Evolutionary conservation across 2,329 filamentous ascomycete species (phyloP), one percentile per base, ranked within the genome.

Genomic region (Rachicladosporium sp.): DNA sequence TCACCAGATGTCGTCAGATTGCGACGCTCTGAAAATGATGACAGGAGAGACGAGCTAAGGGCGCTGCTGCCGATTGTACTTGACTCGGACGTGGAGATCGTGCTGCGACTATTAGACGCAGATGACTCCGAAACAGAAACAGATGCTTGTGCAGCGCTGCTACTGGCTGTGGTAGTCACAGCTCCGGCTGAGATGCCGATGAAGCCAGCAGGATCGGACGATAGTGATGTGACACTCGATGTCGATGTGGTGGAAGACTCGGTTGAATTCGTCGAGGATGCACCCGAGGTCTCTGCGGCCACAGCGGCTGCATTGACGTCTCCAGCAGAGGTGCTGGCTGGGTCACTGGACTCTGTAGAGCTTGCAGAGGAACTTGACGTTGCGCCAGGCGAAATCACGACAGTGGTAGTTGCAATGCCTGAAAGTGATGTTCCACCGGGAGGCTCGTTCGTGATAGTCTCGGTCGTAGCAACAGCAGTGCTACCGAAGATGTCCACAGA

Each of bases 1-100:
- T 37, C 46, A 54, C 52, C 45, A 32, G 50, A 54, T 8, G 50
- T 50, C 6, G 50, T 53, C 19, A 48, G 21, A 37, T 50, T 53
- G 5, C 33, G 31, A 32, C 10, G 13, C 33, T 4, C 27, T 35
- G 15, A 12, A 40, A 6, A 15, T 33, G 19, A 32, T 35, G 29
- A 29, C 6, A 23, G 33, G 13, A 27, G 23, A 12, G 4, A 29
- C 10, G 9, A 35, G n/a, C 15, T 19, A 3, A 19, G 15, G 3
- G 15, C 15, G 15, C 15, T 19, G 15, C 15, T 19, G 15, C 3
- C 5, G 15, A 19, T 19, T 19, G 15, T 19, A 5, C 15, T 19
- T 3, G 15, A 19, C 15, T 19, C 15, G 15, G 15, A 19, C 9
- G 34, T 33, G 10, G 38, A 36, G 10, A 15, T n/a, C 30, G 21